Base-by-base conservation (phyloP, 768 basidiomycete species). In the Clitopilus passeckerianus region DNA sequence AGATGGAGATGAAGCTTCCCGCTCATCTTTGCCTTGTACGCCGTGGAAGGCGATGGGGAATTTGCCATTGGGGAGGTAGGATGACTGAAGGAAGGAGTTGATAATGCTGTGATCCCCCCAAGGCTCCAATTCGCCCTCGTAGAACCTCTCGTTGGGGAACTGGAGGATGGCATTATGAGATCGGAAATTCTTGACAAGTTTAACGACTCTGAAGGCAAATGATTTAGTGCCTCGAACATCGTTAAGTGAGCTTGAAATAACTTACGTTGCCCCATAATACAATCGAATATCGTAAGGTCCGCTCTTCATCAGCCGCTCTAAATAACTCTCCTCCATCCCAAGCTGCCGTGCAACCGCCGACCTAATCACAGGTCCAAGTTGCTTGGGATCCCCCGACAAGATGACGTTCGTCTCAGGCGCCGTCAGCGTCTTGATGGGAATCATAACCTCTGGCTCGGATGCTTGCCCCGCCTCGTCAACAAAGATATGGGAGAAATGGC, bases 391-490 rank as follows among this genome's bases (percentile, higher is more conserved):
- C 0, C 89, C 88, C 0, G 86, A 82, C 0, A 91, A 72, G 3
- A 90, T 67, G 23, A 90, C 69, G 53, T 83, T 86, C 0, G 87
- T 90, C 0, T 63, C 56, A 5, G 67, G 67, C 57, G 80, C 75
- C 0, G 84, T 81, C 69, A 87, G 75, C 0, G 81, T 83, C 71
- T 85, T 85, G 71, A 89, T 80, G 0, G 82, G 72, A 14, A 87
- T 76, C 70, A 88, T 84, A 0, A 77, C 75, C 66, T 89, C 87
- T 0, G 87, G 85, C 67, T 90, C 88, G 0, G 83, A 85, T 1
- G 86, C 86, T 64, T 90, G 87, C 0, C 86, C 87, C 0, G 86
- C 87, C 66, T 90, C 87, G 63, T 90, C 87, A 8, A 87, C 70
- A 66, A 89, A 86, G 16, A 90, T 84, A 60, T 89, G 85, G 8